These are phyloP conservation scores for Agaricales sp. DNA, from an alignment of 1,284 basidiomycete genomes.

Conservation along the genomic window DNA sequence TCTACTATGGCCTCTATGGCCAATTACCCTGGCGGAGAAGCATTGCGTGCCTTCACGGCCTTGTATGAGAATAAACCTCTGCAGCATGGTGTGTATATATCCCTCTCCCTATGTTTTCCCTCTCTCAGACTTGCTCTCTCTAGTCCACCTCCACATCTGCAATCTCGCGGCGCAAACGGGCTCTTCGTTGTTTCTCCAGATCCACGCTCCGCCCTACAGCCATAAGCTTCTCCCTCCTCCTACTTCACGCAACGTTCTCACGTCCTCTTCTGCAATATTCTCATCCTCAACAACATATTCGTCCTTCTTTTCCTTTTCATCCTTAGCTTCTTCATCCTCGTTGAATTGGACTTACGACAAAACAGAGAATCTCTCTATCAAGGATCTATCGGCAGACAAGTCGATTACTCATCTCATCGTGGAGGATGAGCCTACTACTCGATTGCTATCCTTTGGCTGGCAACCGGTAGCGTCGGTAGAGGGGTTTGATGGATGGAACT, in stretches of 20 bases:
- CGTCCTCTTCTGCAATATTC: neutral
- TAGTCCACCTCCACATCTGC: slow-evolving; percentile 65
- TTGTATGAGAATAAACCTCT: slow-evolving; percentile 22
- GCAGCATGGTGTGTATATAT: slow-evolving; percentile 15
- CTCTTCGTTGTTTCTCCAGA: slow-evolving; percentile 80
- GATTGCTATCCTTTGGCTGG: slow-evolving; percentile 23
- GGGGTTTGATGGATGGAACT: slow-evolving; percentile 40
- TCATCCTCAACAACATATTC: neutral
- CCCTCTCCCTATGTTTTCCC: slow-evolving; percentile 7
- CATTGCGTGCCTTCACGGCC: slow-evolving; percentile 56
- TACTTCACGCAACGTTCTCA: neutral
- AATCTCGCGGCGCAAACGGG: slow-evolving; percentile 87
- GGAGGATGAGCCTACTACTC: slow-evolving; percentile 22
- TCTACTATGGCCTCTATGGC: slow-evolving; percentile 48
- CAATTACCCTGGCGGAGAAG: slow-evolving; percentile 90
- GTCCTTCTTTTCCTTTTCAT: neutral
- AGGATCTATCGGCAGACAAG: slow-evolving; percentile 25
- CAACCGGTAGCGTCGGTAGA: slow-evolving; percentile 28
- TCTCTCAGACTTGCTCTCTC: neutral
- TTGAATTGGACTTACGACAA: slow-evolving; percentile 65
- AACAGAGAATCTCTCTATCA: slow-evolving; percentile 51
- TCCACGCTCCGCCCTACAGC: slow-evolving; percentile 44
- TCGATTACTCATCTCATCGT: slow-evolving; percentile 54
- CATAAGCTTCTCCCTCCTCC: slow-evolving; percentile 13
- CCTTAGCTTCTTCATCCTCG: slow-evolving; percentile 3